Base-by-base conservation (phyloP, 257 asterid species). In the Salvia hispanica region DNA sequence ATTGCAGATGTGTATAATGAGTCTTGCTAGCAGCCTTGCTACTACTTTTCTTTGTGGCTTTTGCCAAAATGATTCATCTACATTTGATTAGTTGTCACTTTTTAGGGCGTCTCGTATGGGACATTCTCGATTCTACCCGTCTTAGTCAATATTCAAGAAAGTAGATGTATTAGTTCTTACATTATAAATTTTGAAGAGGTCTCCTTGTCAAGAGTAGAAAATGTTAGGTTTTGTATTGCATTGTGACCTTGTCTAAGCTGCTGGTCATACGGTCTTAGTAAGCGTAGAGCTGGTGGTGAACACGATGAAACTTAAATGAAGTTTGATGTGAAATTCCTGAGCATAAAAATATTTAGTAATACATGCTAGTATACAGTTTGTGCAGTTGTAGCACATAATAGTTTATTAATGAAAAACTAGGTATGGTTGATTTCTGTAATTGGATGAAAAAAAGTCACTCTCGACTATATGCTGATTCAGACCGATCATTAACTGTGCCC, bases 121-220 rank as follows among this genome's bases (percentile, higher is more conserved):
- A 28, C 65, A 70, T 39, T 54, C 25, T 46, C 39, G 11, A 47
- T 44, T 63, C 57, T 21, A 39, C 45, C 48, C 47, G 56, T 10
- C 54, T 50, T 37, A 2, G 66, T 73, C 77, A 60, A 73, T 39
- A 25, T 62, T 73, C 57, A n/a, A 31, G 62, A 62, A 56, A 75
- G 63, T 12, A 2, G 43, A 69, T 18, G 14, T 63, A 9, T 46
- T 28, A 39, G 58, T 56, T 33, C 54, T 14, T 62, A 75, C 52
- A 39, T 74, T 55, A 44, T 64, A 4, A 62, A 36, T 46, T 55
- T 15, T 36, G 48, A 18, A 62, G 34, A 36, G 44, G 36, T 14
- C 28, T 63, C 9, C 15, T 6, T n/a, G 14, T 28, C n/a, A 9
- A n/a, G 53, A 45, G 16, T 45, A 9, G 43, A 67, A 42, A 12